Base-by-base conservation (phyloP, 345 rosid genomes). In the Heritiera littoralis region DNA sequence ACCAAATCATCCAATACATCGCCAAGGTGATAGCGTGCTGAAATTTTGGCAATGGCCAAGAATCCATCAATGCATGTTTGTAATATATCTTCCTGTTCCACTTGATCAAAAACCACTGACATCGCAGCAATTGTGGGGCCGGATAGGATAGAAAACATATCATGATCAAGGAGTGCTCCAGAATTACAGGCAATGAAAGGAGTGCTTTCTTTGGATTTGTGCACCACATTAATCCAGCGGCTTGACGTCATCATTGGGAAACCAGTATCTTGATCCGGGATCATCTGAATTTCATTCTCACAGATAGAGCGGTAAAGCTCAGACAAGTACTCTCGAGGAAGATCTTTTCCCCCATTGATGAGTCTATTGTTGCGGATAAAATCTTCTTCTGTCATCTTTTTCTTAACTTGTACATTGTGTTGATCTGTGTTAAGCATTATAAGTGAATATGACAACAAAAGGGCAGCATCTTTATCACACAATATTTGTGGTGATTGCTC, bases 341-440 rank as follows among this genome's bases (percentile, higher is more conserved):
- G 89, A 80, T 92, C 96, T 43, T 90, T 82, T 28, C 92, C 96
- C 80, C 90, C 96, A 83, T 92, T 92, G 77, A 87, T 90, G 59
- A 45, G 72, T 75, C 94, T 83, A 84, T 90, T 92, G 82, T 92
- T 92, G 66, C 92, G 89, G 51, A 92, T 87, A 77, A 92, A 92
- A 76, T 89, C 97, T 55, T 88, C 92, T 84, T 89, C 93, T 48
- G 97, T 86, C 97, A 92, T 92, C 88, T 89, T 92, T 85, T 87
- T 90, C 88, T 86, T 89, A 35, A 90, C 92, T 80, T 92, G 94
- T 48, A 67, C 79, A 86, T 92, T 90, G 83, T 92, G 94, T 74
- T 87, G 97, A 85, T 92, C 97, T 41, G 94, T 89, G 80, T 92
- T 92, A 30, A 92, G 92, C 85, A 92, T 0, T 78, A 92, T 92